phyloP scores from a whole-genome alignment of 2,329 filamentous ascomycete genomes.

The Ophiostoma populinum region DNA sequence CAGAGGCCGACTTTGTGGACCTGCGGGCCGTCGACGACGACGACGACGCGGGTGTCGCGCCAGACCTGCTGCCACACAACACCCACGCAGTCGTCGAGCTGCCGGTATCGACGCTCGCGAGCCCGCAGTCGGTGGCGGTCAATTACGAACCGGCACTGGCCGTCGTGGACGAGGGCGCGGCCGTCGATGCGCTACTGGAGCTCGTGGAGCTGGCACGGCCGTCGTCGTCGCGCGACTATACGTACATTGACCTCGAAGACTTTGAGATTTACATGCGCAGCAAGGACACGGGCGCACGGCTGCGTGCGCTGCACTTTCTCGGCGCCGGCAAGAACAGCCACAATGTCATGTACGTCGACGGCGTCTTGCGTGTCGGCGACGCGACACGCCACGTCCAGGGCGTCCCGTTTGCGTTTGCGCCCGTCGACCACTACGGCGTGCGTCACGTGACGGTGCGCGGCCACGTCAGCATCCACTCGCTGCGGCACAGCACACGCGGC shows the following conservation, averaged over 20 bases:
- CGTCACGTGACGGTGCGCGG: slow-evolving; percentile 27
- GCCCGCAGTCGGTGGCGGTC: slow-evolving; percentile 14
- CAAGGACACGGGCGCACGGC: slow-evolving; percentile 24
- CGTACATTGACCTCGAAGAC: slow-evolving; percentile 35
- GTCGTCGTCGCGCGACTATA: no score
- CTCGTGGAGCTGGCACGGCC: no score
- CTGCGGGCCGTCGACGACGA: neutral
- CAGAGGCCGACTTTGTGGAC: no score
- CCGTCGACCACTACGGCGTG: slow-evolving; percentile 49
- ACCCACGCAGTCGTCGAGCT: slow-evolving; percentile 13
- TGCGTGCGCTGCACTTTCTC: slow-evolving; percentile 37
- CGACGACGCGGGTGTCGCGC: neutral
- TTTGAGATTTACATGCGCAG: slow-evolving; percentile 39
- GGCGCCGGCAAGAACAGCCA: slow-evolving; percentile 19
- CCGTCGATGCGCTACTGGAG: neutral
- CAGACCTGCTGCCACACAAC: no score
- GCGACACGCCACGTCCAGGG: slow-evolving; percentile 31
- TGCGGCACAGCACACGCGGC: slow-evolving; percentile 19
- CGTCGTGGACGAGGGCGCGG: neutral
- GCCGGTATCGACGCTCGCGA: slow-evolving; percentile 14
- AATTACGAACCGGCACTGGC: slow-evolving; percentile 6
- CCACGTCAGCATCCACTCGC: slow-evolving; percentile 48
- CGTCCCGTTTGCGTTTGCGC: slow-evolving; percentile 38
- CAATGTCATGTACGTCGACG: slow-evolving; percentile 42
- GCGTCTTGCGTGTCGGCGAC: slow-evolving; percentile 30